A percentile compares a stretch with the other conserved stretches of the same genome.
These are phyloP conservation scores for Imleria badia DNA, from an alignment of 768 basidiomycete genomes.

Conservation along the genomic window DNA sequence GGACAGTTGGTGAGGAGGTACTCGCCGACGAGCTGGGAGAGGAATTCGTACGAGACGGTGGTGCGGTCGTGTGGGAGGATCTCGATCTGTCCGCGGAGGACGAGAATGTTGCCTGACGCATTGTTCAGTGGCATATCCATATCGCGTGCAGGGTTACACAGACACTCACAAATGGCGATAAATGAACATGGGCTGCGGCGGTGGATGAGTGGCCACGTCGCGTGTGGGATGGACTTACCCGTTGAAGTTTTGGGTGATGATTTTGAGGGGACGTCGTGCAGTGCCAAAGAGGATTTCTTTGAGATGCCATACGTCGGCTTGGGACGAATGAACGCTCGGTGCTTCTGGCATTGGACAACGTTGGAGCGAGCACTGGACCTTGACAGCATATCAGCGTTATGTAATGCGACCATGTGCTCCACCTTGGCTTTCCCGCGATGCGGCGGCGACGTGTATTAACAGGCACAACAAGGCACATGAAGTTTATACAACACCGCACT, in stretches of 20 bases:
- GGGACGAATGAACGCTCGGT: constrained; percentile 24
- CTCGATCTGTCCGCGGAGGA: constrained; percentile 78
- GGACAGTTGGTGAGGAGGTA: constrained; percentile 64
- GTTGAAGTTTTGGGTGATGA: constrained; percentile 83
- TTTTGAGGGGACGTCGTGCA: constrained; percentile 42
- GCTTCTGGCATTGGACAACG: background rate
- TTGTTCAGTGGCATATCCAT: too few species aligned
- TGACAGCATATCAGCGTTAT: too few species aligned
- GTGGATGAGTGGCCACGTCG: background rate
- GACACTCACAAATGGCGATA: constrained; percentile 73
- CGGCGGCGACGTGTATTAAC: too few species aligned
- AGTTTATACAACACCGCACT: background rate
- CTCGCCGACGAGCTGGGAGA: constrained; percentile 81
- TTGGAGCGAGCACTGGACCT: too few species aligned
- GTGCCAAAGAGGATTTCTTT: constrained; percentile 59
- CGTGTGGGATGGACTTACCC: constrained; percentile 49
- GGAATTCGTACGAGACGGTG: constrained; percentile 80
- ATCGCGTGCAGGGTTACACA: too few species aligned
- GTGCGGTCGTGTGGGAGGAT: constrained; percentile 65
- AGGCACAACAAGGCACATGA: background rate
- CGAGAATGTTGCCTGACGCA: constrained; percentile 91
- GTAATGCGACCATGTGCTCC: too few species aligned
- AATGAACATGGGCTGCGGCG: constrained; percentile 78
- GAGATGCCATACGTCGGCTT: constrained; percentile 72
- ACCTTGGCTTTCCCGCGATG: too few species aligned